These are phyloP conservation scores for Cucurbita maxima DNA, from an alignment of 306 rosid species.

Conservation along the genomic window DNA sequence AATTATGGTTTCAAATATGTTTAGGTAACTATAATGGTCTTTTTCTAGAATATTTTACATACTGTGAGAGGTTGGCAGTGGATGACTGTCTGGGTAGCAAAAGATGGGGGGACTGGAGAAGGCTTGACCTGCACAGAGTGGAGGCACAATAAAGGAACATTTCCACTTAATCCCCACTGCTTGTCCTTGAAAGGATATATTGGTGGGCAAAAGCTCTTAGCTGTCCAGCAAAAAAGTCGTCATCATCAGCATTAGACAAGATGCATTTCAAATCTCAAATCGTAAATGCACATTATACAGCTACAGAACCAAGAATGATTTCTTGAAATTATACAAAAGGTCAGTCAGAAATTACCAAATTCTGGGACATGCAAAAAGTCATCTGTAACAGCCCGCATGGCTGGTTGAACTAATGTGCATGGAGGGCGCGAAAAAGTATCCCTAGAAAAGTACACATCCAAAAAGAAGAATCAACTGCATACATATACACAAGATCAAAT, in stretches of 20 bases:
- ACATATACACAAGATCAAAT: neutral
- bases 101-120: slow-evolving; percentile 72
- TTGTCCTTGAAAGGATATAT: slow-evolving; percentile 75
- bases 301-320: neutral
- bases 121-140: slow-evolving; percentile 77
- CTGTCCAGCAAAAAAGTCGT: slow-evolving; percentile 36
- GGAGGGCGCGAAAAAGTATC: slow-evolving; percentile 74
- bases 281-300: neutral
- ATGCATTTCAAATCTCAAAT: neutral
- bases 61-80: slow-evolving; percentile 85
- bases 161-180: slow-evolving; percentile 50
- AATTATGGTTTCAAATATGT: neutral
- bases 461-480: neutral
- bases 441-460: slow-evolving; percentile 24
- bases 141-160: slow-evolving; percentile 59
- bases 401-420: slow-evolving; percentile 85
- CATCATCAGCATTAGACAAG: slow-evolving; percentile 7
- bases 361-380: slow-evolving; percentile 45
- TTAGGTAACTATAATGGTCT: neutral
- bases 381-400: slow-evolving; percentile 39
- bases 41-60: slow-evolving; percentile 14
- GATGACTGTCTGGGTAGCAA: slow-evolving; percentile 81
- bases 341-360: slow-evolving; percentile 42
- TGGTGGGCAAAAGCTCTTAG: slow-evolving; percentile 68
- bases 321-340: neutral